phyloP scores from a whole-genome alignment of 2,329 filamentous ascomycete genomes.

The Waltergamsia citrina region DNA sequence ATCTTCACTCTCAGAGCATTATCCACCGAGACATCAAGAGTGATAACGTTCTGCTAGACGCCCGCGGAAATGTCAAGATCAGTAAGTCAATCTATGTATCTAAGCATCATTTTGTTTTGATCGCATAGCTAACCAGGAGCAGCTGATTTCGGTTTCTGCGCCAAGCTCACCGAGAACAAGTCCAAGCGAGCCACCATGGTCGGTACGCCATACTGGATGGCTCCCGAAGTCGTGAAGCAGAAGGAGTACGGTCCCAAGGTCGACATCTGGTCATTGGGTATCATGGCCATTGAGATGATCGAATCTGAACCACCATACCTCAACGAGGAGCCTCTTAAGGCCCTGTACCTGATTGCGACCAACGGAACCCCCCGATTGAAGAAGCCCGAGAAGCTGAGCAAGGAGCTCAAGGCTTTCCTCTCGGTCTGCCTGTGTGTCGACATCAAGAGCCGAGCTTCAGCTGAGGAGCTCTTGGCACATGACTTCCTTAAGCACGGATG shows the following conservation, averaged over 20 bases:
- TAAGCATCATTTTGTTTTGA: background rate
- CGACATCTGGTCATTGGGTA: slow-evolving; percentile 96
- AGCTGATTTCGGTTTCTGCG: slow-evolving; percentile 99
- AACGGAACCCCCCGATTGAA: slow-evolving; percentile 95
- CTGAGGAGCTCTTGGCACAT: slow-evolving; percentile 79
- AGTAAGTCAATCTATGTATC: slow-evolving; percentile 48
- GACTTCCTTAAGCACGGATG: slow-evolving; percentile 94
- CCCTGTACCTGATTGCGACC: slow-evolving; percentile 92
- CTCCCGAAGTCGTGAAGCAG: slow-evolving; percentile 97
- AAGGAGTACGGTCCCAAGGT: slow-evolving; percentile 98
- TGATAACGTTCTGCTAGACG: slow-evolving; percentile 93
- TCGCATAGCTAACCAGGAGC: slow-evolving; percentile 19
- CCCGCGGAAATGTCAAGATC: slow-evolving; percentile 93
- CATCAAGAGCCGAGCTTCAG: slow-evolving; percentile 87
- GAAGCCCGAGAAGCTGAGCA: slow-evolving; percentile 96
- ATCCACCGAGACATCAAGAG: slow-evolving; percentile 99
- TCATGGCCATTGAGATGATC: slow-evolving; percentile 99
- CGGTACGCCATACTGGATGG: slow-evolving; percentile 99
- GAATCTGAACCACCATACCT: slow-evolving; percentile 96
- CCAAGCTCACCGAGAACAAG: slow-evolving; percentile 94
- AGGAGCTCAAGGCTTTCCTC: slow-evolving; percentile 95
- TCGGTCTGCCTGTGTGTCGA: slow-evolving; percentile 95
- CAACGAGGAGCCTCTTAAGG: slow-evolving; percentile 96
- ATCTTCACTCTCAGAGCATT: slow-evolving; percentile 91
- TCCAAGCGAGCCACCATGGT: slow-evolving; percentile 99